A percentile compares a stretch with the other conserved stretches of the same genome.
phyloP scores from a whole-genome alignment of 2,329 filamentous ascomycete species.

The Colletotrichum theobromicola region DNA sequence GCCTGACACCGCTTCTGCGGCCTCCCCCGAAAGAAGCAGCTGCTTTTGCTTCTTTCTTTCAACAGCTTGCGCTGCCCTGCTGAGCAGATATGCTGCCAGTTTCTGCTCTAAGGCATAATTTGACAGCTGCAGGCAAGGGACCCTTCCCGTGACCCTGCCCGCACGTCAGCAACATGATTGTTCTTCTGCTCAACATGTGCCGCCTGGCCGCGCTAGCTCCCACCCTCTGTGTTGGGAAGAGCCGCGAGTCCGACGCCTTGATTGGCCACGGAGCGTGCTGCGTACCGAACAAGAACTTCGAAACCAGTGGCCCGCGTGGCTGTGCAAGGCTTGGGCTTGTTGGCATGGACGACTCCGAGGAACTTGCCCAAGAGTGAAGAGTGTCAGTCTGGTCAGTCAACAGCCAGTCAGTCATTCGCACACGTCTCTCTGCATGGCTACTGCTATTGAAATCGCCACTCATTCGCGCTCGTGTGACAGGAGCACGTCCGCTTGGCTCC shows the following conservation, averaged over 20 bases:
- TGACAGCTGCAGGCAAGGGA: not conserved
- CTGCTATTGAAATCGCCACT: not conserved
- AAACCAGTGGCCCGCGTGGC: slow-evolving; percentile 7
- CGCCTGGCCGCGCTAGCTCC: not conserved
- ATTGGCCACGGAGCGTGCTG: not conserved
- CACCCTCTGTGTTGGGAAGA: not conserved
- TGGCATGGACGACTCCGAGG: not conserved
- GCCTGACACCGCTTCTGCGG: not conserved
- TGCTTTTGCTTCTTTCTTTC: no score
- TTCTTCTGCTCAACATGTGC: not conserved
- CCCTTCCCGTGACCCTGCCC: not conserved
- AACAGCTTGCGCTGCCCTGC: not conserved
- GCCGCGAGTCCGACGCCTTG: not conserved
- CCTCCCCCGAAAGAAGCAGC: not conserved
- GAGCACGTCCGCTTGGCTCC: not conserved
- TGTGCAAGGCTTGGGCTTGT: slow-evolving; percentile 11
- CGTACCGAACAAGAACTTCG: not conserved
- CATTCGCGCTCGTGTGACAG: slow-evolving; percentile 10
- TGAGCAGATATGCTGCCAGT: not conserved
- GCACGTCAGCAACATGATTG: not conserved
- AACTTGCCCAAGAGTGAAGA: not conserved
- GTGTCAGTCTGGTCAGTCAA: not conserved
- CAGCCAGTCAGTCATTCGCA: not conserved
- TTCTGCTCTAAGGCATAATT: not conserved
- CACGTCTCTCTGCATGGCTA: not conserved